A percentile compares a stretch with the other conserved stretches of the same genome.
Evolutionary conservation across 768 basidiomycete genomes (phyloP).

Genomic region (Agrocybe praecox): DNA sequence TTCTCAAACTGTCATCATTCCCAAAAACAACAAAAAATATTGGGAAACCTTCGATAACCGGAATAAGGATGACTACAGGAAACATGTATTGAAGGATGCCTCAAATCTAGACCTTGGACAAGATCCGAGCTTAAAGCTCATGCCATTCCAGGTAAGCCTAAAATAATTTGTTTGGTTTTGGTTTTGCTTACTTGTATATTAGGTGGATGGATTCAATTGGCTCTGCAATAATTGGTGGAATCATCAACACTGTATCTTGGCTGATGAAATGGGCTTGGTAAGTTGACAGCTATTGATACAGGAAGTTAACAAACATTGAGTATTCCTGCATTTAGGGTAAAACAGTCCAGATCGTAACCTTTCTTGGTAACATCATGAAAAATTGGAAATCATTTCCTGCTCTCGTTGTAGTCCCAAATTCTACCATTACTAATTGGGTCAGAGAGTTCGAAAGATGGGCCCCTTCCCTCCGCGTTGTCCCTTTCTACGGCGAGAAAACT

Average conservation of each 20-base stretch:
- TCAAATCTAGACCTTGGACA: slow-evolving; percentile 72
- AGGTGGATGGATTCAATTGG: slow-evolving; percentile 87
- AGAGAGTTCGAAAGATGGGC: slow-evolving; percentile 92
- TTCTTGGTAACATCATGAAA: slow-evolving; percentile 67
- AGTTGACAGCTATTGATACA: not conserved
- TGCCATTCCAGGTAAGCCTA: slow-evolving; percentile 82
- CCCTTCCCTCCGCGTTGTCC: slow-evolving; percentile 74
- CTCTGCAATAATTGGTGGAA: slow-evolving; percentile 89
- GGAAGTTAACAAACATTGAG: not conserved
- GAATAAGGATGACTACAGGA: slow-evolving; percentile 54
- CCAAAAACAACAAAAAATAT: slow-evolving; percentile 43
- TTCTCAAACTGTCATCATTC: slow-evolving; percentile 63
- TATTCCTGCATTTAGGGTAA: slow-evolving; percentile 61
- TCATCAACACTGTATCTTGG: slow-evolving; percentile 82
- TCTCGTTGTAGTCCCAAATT: slow-evolving; percentile 94
- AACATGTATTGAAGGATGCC: slow-evolving; percentile 48
- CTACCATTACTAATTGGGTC: slow-evolving; percentile 94
- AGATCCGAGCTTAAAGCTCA: slow-evolving; percentile 60
- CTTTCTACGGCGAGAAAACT: slow-evolving; percentile 82
- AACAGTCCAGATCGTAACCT: slow-evolving; percentile 90
- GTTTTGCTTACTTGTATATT: not conserved
- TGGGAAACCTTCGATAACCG: slow-evolving; percentile 53
- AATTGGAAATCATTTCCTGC: slow-evolving; percentile 71
- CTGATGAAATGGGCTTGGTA: slow-evolving; percentile 97
- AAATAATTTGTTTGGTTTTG: not conserved